Evolutionary conservation across 257 asterid genomes (phyloP), one percentile per base, ranked within the genome.

Genomic region (Galeopsis tetrahit): DNA sequence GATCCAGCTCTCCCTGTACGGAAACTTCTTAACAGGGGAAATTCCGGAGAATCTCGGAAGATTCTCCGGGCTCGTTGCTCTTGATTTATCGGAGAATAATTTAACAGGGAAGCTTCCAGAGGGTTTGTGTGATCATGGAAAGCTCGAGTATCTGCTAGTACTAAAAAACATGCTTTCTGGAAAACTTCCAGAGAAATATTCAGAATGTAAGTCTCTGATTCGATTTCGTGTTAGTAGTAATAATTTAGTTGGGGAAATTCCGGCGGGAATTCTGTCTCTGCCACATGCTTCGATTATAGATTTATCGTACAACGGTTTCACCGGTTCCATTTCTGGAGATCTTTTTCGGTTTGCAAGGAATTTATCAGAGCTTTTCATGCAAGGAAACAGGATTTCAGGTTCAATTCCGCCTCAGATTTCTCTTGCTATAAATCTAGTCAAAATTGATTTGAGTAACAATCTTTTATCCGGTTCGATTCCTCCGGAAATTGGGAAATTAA

Each of bases 11-110:
- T 95, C 99, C 35, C 89, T 95, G 35, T 95, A 95, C 68, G 89
- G 81, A 66, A 95, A 95, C 40, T 75, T 62, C 15, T 79, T 95
- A 65, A 87, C 95, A 1, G 99, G 98, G 14, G 85, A 85, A 59
- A 78, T 95, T 49, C 98, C 99, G 2, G 80, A 62, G 58, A 59
- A 84, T 55, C 90, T 95, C 5, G 99, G 99, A 15, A 69, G 70
- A n/a, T 81, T 78, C 5, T 84, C 98, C 2, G 66, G 77, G 9
- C 64, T 95, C 9, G 80, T 65, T 1, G 96, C 84, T 7, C 17
- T 95, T 52, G 99, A 95, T 74, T 60, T 95, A 71, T 92, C 99
- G 4, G 99, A 95, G 73, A 95, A 95, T 77, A 86, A 71, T 39
- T 49, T 95, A 35, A 79, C 93, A 0, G 99, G 99, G 28, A 75